Evolutionary conservation across 1,139 yeast genomes (phyloP), one percentile per base, ranked within the genome.

Genomic region (Yamadazyma oceani): DNA sequence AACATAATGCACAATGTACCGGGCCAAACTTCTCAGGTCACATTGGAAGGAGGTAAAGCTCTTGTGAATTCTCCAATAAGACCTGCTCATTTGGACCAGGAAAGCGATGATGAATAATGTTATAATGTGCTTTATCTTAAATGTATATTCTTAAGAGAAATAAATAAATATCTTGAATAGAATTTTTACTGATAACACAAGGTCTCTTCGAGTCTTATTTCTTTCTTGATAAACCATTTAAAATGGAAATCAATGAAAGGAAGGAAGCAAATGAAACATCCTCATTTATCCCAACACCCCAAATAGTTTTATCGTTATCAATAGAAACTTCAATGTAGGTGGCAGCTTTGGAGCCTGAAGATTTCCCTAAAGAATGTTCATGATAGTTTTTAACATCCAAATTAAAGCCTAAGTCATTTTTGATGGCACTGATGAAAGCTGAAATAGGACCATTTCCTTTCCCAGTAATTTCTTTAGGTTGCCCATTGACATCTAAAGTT

Each of bases 161-260:
- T 25, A 16, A 27, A 27, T 27, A 9, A 27, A 27, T 6, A 13
- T 26, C n/a, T n/a, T n/a, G n/a, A n/a, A n/a, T n/a, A n/a, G n/a
- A n/a, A n/a, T n/a, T n/a, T n/a, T n/a, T n/a, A n/a, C n/a, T n/a
- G n/a, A n/a, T n/a, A n/a, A n/a, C n/a, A n/a, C n/a, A n/a, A n/a
- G n/a, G n/a, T n/a, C n/a, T n/a, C n/a, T 13, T n/a, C n/a, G 6
- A 26, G 10, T 4, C 28, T 19, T 17, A 29, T 5, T 14, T 17
- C 19, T 29, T 19, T 14, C 21, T 33, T 9, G 40, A 28, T 44
- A 72, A 60, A 33, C 68, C 68, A 49, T 88, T 89, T 45, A 88
- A 70, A 38, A 87, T 80, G 30, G 95, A 81, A 31, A 89, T 64
- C 41, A 90, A 74, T 13, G 97, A 86, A 52, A 80, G 76, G 65